A percentile compares a stretch with the other conserved stretches of the same genome.
Conservation (phyloP, 1,284 basidiomycete species). For the Volvariella surrecta region DNA sequence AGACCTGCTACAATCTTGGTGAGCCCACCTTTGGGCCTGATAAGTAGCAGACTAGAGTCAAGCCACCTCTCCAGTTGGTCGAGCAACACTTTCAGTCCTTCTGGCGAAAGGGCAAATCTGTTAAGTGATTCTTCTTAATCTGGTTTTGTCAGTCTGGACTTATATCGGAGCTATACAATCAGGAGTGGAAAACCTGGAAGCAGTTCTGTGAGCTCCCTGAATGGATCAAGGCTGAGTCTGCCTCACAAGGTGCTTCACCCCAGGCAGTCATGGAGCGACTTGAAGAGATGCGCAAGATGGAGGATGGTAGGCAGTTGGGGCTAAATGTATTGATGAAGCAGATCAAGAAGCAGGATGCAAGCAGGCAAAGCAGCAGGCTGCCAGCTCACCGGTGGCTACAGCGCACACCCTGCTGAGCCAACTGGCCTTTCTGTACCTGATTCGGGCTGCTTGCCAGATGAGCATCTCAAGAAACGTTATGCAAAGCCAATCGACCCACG, state of each 20-base stretch:
- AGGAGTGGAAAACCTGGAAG: slow-evolving; percentile 14
- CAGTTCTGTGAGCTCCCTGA: slow-evolving; percentile 19
- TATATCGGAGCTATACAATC: background rate
- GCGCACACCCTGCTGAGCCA: too few relatives aligned
- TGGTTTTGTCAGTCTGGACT: background rate
- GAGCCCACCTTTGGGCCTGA: slow-evolving; percentile 8
- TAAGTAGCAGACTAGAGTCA: slow-evolving; percentile 12
- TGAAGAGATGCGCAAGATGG: slow-evolving; percentile 5
- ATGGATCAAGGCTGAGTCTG: slow-evolving; percentile 11
- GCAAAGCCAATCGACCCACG: too few relatives aligned
- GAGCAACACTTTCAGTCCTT: slow-evolving; percentile 14
- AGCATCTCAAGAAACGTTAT: too few relatives aligned
- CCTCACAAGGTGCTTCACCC: slow-evolving; percentile 8
- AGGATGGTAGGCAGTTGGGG: background rate
- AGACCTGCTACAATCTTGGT: slow-evolving; percentile 13
- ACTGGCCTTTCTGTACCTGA: too few relatives aligned
- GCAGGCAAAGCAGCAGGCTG: too few relatives aligned
- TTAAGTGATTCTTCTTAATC: background rate
- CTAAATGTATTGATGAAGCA: background rate
- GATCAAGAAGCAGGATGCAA: too few relatives aligned
- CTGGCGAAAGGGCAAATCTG: slow-evolving; percentile 13
- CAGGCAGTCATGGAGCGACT: slow-evolving; percentile 10
- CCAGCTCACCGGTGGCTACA: too few relatives aligned
- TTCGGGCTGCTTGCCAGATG: too few relatives aligned
- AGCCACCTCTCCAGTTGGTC: slow-evolving; percentile 17